phyloP scores from a whole-genome alignment of 208 protist genomes.

The Trypanosoma boissoni region DNA sequence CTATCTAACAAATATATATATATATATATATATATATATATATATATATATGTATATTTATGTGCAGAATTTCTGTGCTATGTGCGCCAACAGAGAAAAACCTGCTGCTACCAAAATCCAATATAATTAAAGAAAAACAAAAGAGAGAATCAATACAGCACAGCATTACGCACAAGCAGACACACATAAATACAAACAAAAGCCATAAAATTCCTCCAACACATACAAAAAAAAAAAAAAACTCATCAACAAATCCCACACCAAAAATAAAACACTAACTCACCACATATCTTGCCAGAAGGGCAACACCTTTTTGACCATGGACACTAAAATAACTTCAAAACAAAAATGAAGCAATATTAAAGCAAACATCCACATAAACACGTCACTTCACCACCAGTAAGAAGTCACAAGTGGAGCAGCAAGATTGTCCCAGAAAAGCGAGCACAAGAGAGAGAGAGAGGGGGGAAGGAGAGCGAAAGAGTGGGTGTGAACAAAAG shows the following conservation, averaged over 20 bases:
- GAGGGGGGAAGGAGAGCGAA: no score
- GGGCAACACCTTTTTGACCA: no score
- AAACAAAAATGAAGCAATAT: no score
- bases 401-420: no score
- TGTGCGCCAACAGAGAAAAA: constrained; percentile 1
- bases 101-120: neutral
- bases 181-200: neutral
- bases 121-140: neutral
- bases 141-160: neutral
- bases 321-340: no score
- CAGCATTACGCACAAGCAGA: neutral
- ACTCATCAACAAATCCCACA: neutral
- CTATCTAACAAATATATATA: no score
- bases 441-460: no score
- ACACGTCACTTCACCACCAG: no score
- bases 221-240: constrained; percentile 2
- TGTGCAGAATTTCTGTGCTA: neutral
- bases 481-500: no score
- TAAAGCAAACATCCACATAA: no score
- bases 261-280: neutral
- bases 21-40: neutral
- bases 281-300: neutral
- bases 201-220: neutral
- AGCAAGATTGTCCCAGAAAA: no score
- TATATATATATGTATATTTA: neutral